Evolutionary conservation across 495 filamentous ascomycete genomes (phyloP).

Genomic region (Xylaria nigripes): DNA sequence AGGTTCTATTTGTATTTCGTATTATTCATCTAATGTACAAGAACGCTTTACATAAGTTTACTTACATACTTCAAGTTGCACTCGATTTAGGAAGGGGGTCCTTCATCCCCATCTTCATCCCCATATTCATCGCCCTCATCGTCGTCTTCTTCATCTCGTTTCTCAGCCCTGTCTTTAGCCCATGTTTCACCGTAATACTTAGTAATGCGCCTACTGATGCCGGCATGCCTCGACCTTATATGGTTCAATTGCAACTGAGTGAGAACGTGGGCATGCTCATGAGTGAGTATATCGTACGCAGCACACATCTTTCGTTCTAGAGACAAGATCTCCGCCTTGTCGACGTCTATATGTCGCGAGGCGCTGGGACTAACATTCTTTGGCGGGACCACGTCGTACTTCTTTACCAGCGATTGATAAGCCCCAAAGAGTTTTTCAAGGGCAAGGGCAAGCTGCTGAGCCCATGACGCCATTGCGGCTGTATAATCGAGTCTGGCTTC

Average conservation of each 20-base stretch:
- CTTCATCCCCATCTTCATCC: too few species aligned
- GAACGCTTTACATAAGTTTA: slow-evolving; percentile 3
- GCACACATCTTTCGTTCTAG: slow-evolving; percentile 35
- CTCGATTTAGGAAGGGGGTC: not conserved
- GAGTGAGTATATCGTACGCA: slow-evolving; percentile 24
- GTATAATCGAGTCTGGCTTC: slow-evolving; percentile 2
- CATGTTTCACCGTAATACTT: slow-evolving; percentile 14
- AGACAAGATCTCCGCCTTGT: slow-evolving; percentile 29
- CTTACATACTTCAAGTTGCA: not conserved
- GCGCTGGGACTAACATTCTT: slow-evolving; percentile 8
- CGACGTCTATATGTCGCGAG: slow-evolving; percentile 5
- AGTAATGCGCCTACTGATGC: slow-evolving; percentile 19
- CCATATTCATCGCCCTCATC: not conserved
- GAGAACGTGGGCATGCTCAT: not conserved
- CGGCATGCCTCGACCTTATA: slow-evolving; percentile 20
- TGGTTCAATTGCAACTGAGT: not conserved
- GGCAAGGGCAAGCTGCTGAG: slow-evolving; percentile 28
- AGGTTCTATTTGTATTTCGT: slow-evolving; percentile 1
- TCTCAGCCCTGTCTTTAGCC: not conserved
- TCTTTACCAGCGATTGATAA: slow-evolving; percentile 21
- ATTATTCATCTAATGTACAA: not conserved
- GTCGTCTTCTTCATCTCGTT: not conserved
- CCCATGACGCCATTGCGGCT: slow-evolving; percentile 21
- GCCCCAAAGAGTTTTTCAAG: slow-evolving; percentile 34
- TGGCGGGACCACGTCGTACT: slow-evolving; percentile 14